These are phyloP conservation scores for Pseudisothecium myosuroides DNA, from an alignment of 225 moss, liverwort and hornwort genomes.

Conservation along the genomic window DNA sequence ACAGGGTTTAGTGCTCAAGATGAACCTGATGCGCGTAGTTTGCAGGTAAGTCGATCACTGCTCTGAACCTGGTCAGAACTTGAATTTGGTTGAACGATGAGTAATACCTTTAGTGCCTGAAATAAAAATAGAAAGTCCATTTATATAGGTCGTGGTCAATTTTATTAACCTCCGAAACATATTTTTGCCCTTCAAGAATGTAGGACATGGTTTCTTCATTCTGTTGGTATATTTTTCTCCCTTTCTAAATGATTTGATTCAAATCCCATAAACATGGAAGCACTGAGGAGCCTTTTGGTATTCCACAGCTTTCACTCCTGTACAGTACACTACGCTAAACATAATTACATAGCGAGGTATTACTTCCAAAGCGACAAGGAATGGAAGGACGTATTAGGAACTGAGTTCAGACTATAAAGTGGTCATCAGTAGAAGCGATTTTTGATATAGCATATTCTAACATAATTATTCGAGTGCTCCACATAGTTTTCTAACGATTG, in stretches of 20 bases:
- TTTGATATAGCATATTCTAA: neutral
- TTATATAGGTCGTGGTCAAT: neutral
- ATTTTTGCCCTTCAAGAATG: neutral
- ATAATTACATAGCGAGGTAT: neutral
- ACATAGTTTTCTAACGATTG: neutral
- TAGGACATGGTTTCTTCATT: neutral
- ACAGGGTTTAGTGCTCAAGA: conserved; percentile 89
- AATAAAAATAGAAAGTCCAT: neutral
- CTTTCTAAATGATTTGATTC: neutral
- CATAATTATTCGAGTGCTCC: neutral
- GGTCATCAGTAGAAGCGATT: neutral
- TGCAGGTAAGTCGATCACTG: conserved; percentile 38
- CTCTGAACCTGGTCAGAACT: neutral
- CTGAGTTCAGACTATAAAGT: neutral
- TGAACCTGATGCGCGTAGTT: conserved; percentile 60
- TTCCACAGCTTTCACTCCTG: neutral
- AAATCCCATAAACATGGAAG: neutral
- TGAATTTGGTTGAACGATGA: neutral
- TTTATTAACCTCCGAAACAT: neutral
- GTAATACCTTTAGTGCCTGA: neutral
- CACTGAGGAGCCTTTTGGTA: neutral
- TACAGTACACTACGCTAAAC: neutral
- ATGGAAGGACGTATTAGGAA: neutral
- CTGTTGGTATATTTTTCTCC: neutral
- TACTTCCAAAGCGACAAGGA: neutral